These are phyloP conservation scores for Paspalum vaginatum DNA, from an alignment of 176 grass and related monocot genomes.

Conservation along the genomic window DNA sequence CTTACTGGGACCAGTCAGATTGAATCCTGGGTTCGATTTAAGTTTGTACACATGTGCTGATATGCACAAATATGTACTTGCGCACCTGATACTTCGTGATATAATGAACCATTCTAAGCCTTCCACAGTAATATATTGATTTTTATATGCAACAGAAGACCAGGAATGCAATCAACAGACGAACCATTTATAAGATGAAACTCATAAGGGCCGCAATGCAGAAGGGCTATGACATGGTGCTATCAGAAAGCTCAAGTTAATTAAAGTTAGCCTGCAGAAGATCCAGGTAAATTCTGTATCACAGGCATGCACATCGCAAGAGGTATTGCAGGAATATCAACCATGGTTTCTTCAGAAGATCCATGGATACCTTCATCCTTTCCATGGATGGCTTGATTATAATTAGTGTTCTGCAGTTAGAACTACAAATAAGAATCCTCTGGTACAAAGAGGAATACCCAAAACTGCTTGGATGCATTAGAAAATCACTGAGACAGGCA, in stretches of 20 bases:
- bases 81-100: not conserved
- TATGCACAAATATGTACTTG: too few species aligned
- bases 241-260: constrained; percentile 6
- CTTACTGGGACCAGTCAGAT: too few species aligned
- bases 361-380: constrained; percentile 33
- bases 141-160: constrained; percentile 4
- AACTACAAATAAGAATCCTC: constrained; percentile 42
- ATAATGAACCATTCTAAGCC: not conserved
- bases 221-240: not conserved
- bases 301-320: constrained; percentile 61
- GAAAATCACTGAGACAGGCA: not conserved
- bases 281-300: constrained; percentile 31
- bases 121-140: not conserved
- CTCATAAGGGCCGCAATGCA: not conserved
- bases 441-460: not conserved
- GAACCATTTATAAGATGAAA: not conserved
- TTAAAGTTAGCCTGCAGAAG: constrained; percentile 51
- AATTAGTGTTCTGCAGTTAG: constrained; percentile 37
- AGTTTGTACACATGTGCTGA: too few species aligned
- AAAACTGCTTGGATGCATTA: not conserved
- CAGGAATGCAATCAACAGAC: not conserved
- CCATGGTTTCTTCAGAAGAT: constrained; percentile 39
- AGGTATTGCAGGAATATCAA: constrained; percentile 60
- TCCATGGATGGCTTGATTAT: constrained; percentile 11
- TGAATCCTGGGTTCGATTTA: too few species aligned